phyloP scores from a whole-genome alignment of 495 filamentous ascomycete species.

The Diplogelasinospora grovesii region DNA sequence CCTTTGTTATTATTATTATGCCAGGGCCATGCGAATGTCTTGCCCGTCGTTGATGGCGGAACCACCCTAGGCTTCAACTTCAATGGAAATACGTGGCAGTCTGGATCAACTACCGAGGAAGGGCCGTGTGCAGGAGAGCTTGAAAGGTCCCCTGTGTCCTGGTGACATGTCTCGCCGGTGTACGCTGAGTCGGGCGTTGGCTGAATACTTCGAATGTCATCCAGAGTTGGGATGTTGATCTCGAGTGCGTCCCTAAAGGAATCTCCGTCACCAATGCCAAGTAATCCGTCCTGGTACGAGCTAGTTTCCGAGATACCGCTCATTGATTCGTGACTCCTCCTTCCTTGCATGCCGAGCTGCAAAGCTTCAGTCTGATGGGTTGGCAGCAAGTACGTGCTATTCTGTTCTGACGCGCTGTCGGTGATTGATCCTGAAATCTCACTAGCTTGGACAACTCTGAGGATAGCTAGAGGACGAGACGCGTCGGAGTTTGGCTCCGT shows the following conservation, averaged over 20 bases:
- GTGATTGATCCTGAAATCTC: no score
- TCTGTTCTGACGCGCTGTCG: neutral
- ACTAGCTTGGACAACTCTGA: conserved; percentile 5
- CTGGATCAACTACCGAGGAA: neutral
- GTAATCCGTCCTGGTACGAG: conserved; percentile 9
- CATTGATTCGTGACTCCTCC: conserved; percentile 6
- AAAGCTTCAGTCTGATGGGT: conserved; percentile 1
- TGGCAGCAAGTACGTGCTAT: neutral
- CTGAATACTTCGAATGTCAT: conserved; percentile 22
- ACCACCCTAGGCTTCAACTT: conserved; percentile 7
- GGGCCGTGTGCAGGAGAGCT: conserved; percentile 1
- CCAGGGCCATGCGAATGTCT: conserved; percentile 23
- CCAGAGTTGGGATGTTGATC: conserved; percentile 22
- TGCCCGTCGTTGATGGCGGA: conserved; percentile 3
- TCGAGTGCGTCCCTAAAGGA: conserved; percentile 25
- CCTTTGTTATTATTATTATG: conserved; percentile 5
- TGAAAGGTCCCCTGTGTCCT: neutral
- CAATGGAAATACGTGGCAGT: conserved; percentile 3
- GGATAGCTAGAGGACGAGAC: neutral
- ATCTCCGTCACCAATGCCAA: conserved; percentile 8
- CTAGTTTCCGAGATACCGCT: conserved; percentile 21
- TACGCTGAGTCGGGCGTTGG: conserved; percentile 28
- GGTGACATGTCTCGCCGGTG: conserved; percentile 1
- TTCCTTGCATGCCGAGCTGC: conserved; percentile 2
- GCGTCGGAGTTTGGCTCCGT: conserved; percentile 4